These are phyloP conservation scores for Ilex paraguariensis DNA, from an alignment of 305 asterid species.

Conservation along the genomic window DNA sequence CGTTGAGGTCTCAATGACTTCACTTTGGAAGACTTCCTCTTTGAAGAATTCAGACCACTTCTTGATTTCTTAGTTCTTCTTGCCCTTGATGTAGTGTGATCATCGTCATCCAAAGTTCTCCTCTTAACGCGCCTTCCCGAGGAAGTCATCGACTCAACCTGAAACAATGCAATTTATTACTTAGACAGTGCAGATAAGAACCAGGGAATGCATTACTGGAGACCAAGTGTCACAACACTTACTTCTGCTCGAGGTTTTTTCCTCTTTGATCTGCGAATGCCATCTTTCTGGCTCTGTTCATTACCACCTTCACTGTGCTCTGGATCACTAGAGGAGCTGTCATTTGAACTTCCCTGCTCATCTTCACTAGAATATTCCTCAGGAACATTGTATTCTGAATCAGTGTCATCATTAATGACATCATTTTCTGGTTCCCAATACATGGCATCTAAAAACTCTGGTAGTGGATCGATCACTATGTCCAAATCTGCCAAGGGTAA, in stretches of 20 bases:
- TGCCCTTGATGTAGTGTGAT: conserved; percentile 55
- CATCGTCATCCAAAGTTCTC: conserved; percentile 50
- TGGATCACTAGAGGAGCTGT: conserved; percentile 51
- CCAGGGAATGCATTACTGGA: conserved; percentile 5
- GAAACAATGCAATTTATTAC: conserved; percentile 28
- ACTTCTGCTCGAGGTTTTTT: conserved; percentile 67
- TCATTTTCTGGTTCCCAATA: conserved; percentile 97
- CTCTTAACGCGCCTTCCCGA: conserved; percentile 60
- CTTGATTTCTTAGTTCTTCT: conserved; percentile 51
- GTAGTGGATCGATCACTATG: conserved; percentile 68
- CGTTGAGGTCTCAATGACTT: conserved; percentile 77
- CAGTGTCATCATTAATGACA: conserved; percentile 77
- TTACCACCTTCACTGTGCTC: conserved; percentile 51
- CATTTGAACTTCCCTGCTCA: conserved; percentile 52
- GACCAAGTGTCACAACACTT: conserved; percentile 30
- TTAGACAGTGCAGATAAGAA: conserved; percentile 31
- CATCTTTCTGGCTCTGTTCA: conserved; percentile 44
- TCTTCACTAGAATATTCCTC: conserved; percentile 66
- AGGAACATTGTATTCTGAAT: conserved; percentile 75
- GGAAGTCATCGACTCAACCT: conserved; percentile 51
- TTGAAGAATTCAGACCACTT: conserved; percentile 38
- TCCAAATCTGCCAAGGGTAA: conserved; percentile 90
- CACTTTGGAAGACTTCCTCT: conserved; percentile 44
- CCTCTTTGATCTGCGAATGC: conserved; percentile 66
- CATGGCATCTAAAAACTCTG: conserved; percentile 79